Evolutionary conservation across 805 yeast species (phyloP), one percentile per base, ranked within the genome.

Genomic region (Monosporozyma solicola): DNA sequence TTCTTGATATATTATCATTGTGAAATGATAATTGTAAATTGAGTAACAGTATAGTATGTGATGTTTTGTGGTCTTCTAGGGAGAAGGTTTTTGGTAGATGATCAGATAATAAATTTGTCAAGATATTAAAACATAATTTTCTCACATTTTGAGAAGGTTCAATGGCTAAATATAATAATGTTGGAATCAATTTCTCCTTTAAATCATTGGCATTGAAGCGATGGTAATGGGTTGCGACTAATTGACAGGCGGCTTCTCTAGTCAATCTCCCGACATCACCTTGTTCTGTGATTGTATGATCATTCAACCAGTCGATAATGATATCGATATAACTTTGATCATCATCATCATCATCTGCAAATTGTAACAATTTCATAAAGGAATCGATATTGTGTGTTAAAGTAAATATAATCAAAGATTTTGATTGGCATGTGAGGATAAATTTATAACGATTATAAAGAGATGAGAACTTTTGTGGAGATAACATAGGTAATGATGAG

Each of bases 231-330:
- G 58, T 44, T 0, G 55, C 50, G 0, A 83, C 64, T 2, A 81
- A 60, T 5, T 58, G 39, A 2, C 85, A 63, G 1, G 83, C 72
- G 0, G 83, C 75, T 1, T 63, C 57, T 48, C 98, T 71, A 1
- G 89, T 78, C 59, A 81, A 77, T 48, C 87, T 80, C 2, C 98
- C 98, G n/a, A 90, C 91, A 69, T 91, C 98, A 9, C 98, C 98
- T 61, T 87, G 85, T 29, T 80, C 80, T 0, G 92, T 86, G 2
- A 78, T 70, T 0, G 95, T 80, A 64, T 90, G 89, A 60, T 91
- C 97, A 56, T 84, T 83, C 13, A 92, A 66, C 35, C 80, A 77
- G 1, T 24, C 25, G 15, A 3, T 27, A n/a, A 47, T 13, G 10
- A 47, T 22, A 2, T 16, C 16, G 7, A 20, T 24, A n/a, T 29